Conservation (phyloP, 805 yeast genomes). For the Hanseniaspora clermontiae region DNA sequence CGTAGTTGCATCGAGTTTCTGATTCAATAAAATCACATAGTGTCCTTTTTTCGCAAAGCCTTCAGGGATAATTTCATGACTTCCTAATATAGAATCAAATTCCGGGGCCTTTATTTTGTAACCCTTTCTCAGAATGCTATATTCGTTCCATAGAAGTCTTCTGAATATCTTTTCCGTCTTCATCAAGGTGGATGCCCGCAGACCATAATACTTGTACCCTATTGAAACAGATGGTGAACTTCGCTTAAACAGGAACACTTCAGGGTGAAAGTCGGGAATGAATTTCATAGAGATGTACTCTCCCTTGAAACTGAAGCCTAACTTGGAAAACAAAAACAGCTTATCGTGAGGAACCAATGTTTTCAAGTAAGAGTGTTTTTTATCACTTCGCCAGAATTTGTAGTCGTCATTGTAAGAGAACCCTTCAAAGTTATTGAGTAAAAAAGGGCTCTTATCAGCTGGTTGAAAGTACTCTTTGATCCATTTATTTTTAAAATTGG, state of each 20-base stretch:
- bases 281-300: conserved; percentile 20
- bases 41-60: conserved; percentile 26
- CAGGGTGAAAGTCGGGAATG: conserved; percentile 23
- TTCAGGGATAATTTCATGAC: neutral
- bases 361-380: neutral
- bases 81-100: conserved; percentile 12
- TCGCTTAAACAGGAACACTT: conserved; percentile 23
- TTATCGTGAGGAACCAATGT: neutral
- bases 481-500: neutral
- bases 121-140: neutral
- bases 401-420: neutral
- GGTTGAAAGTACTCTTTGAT: neutral
- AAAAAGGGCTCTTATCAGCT: neutral
- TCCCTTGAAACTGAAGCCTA: conserved; percentile 17
- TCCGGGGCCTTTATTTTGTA: neutral
- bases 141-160: conserved; percentile 2
- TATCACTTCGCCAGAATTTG: neutral
- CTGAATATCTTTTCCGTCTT: conserved; percentile 1
- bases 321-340: neutral
- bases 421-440: neutral
- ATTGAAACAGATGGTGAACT: conserved; percentile 19
- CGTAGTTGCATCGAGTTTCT: conserved; percentile 15
- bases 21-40: conserved; percentile 18
- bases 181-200: neutral
- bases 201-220: neutral